Evolutionary conservation across 2,329 filamentous ascomycete genomes (phyloP).

Genomic region (Neopestalotiopsis sp.): DNA sequence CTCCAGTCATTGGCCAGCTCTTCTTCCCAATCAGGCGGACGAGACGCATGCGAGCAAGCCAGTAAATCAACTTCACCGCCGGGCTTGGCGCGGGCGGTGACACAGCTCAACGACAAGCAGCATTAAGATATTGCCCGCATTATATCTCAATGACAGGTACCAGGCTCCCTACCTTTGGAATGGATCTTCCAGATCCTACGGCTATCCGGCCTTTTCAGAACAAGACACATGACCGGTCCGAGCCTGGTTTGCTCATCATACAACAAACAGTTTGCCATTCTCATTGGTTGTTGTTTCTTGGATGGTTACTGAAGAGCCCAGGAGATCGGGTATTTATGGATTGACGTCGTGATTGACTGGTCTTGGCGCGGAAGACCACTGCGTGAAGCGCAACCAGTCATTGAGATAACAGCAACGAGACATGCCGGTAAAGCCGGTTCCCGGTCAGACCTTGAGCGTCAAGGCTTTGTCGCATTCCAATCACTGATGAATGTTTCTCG

Average conservation of each 20-base stretch:
- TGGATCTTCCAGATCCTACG: conserved; percentile 7
- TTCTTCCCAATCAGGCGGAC: background rate
- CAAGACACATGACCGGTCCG: background rate
- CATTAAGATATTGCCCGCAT: background rate
- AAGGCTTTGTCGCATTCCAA: background rate
- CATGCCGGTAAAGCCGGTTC: conserved; percentile 9
- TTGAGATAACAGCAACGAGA: background rate
- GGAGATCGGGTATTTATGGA: background rate
- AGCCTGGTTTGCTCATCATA: background rate
- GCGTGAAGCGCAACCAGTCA: background rate
- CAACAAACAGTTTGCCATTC: too few species aligned
- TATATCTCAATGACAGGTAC: background rate
- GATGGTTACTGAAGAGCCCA: background rate
- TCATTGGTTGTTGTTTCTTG: background rate
- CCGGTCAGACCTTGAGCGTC: background rate
- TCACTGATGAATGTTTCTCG: background rate
- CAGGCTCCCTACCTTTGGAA: background rate
- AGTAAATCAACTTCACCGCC: conserved; percentile 15
- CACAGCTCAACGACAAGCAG: conserved; percentile 4
- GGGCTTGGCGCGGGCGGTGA: conserved; percentile 15
- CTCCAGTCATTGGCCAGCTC: background rate
- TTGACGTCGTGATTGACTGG: background rate
- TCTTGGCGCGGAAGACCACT: background rate
- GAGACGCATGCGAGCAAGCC: background rate
- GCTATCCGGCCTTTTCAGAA: background rate